Percentiles rank a stretch among this genome's conserved stretches.
These are phyloP conservation scores for Trichoderma aggressivum DNA, from an alignment of 2,329 filamentous ascomycete species.

Conservation along the genomic window DNA sequence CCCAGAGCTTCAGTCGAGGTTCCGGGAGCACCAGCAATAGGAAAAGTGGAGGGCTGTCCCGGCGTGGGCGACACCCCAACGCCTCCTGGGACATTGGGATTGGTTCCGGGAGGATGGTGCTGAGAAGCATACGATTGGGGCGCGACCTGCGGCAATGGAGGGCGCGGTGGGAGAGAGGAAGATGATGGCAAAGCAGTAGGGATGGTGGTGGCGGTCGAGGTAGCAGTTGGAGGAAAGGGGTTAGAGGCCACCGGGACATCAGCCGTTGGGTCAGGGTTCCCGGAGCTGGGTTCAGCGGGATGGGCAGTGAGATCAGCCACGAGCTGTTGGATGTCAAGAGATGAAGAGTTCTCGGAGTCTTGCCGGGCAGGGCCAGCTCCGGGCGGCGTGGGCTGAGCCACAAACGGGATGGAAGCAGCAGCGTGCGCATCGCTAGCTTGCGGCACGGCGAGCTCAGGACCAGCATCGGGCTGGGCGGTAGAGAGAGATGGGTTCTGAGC, in stretches of 20 bases:
- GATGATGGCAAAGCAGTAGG: conserved; percentile 36
- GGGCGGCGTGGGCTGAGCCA: conserved; percentile 25
- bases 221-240: conserved; percentile 25
- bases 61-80: conserved; percentile 31
- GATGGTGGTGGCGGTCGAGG: conserved; percentile 23
- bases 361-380: conserved; percentile 29
- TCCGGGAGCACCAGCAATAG: conserved; percentile 32
- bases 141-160: conserved; percentile 39
- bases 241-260: conserved; percentile 29
- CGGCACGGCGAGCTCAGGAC: conserved; percentile 24
- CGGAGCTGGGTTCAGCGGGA: conserved; percentile 29
- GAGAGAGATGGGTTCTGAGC: conserved; percentile 26
- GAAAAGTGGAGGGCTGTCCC: conserved; percentile 35
- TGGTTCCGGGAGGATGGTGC: conserved; percentile 34
- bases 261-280: conserved; percentile 28
- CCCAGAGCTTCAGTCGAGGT: conserved; percentile 32
- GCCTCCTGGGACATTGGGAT: conserved; percentile 30
- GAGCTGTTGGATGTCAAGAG: conserved; percentile 40
- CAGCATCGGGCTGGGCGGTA: conserved; percentile 30
- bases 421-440: conserved; percentile 25
- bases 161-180: conserved; percentile 47
- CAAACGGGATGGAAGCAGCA: conserved; percentile 21
- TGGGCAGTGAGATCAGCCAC: conserved; percentile 41
- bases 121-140: conserved; percentile 39
- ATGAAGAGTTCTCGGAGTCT: conserved; percentile 30